Evolutionary conservation across 2,329 filamentous ascomycete species (phyloP).

Genomic region (Xylariales sp.): DNA sequence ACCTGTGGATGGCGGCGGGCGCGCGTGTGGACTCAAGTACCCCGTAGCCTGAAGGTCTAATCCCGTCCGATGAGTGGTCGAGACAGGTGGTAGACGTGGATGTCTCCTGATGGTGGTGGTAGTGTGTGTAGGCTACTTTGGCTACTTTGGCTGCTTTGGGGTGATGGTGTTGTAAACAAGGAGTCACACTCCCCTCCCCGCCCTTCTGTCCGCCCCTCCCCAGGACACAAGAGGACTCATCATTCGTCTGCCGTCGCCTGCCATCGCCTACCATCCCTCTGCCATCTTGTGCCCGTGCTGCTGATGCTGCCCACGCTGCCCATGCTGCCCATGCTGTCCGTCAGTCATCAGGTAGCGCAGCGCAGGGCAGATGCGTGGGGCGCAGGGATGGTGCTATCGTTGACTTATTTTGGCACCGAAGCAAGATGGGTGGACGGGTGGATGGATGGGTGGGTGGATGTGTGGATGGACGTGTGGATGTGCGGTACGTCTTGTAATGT

Average conservation of each 20-base stretch:
- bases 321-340: neutral
- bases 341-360: slow-evolving; percentile 46
- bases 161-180: slow-evolving; percentile 38
- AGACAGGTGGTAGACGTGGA: slow-evolving; percentile 44
- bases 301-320: neutral
- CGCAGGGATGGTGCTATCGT: slow-evolving; percentile 40
- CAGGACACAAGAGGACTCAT: neutral
- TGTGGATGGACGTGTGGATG: no score
- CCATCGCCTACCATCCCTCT: no score
- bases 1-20: neutral
- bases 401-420: slow-evolving; percentile 46
- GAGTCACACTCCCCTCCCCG: slow-evolving; percentile 46
- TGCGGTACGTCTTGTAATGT: no score
- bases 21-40: slow-evolving; percentile 1
- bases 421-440: slow-evolving; percentile 6
- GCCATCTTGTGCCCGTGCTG: neutral
- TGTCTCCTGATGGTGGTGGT: slow-evolving; percentile 41
- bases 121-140: neutral
- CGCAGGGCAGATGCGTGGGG: slow-evolving; percentile 46
- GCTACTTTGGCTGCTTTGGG: no score
- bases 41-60: neutral
- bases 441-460: no score
- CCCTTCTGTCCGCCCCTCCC: slow-evolving; percentile 29
- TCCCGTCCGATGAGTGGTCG: slow-evolving; percentile 4
- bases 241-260: no score